Conservation (phyloP, 495 filamentous ascomycete species). For the Xylaria cubensis region DNA sequence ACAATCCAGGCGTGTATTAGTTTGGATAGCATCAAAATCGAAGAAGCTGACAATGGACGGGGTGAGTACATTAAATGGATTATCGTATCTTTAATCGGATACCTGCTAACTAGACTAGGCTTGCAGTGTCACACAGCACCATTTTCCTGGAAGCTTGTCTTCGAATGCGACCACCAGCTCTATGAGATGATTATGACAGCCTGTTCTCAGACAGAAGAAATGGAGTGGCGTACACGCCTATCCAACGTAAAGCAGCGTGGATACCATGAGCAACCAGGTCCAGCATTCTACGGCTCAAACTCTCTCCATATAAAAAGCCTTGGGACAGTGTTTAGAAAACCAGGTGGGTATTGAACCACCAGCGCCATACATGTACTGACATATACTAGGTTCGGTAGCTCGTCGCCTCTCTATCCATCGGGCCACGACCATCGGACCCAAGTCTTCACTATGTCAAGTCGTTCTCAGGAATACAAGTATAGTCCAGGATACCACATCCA, state of each 20-base stretch:
- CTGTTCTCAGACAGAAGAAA: conserved; percentile 81
- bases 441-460: conserved; percentile 69
- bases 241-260: conserved; percentile 50
- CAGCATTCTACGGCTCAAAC: conserved; percentile 63
- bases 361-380: conserved; percentile 23
- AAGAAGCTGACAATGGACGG: conserved; percentile 79
- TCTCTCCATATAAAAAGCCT: conserved; percentile 74
- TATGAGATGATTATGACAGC: conserved; percentile 90
- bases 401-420: conserved; percentile 83
- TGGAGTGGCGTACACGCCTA: conserved; percentile 71
- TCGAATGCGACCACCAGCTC: conserved; percentile 75
- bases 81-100: neutral
- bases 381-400: conserved; percentile 63
- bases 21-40: conserved; percentile 72
- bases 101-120: conserved; percentile 55
- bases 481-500: conserved; percentile 58
- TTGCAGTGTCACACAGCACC: conserved; percentile 84
- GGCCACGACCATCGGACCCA: conserved; percentile 69
- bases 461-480: conserved; percentile 90
- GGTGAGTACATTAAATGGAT: conserved; percentile 58
- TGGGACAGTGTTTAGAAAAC: conserved; percentile 73
- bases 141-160: conserved; percentile 93
- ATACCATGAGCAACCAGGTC: conserved; percentile 53
- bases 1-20: conserved; percentile 77
- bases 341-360: conserved; percentile 46